Conservation (phyloP, 78 protist species). For the Tieghemostelium lacteum region DNA sequence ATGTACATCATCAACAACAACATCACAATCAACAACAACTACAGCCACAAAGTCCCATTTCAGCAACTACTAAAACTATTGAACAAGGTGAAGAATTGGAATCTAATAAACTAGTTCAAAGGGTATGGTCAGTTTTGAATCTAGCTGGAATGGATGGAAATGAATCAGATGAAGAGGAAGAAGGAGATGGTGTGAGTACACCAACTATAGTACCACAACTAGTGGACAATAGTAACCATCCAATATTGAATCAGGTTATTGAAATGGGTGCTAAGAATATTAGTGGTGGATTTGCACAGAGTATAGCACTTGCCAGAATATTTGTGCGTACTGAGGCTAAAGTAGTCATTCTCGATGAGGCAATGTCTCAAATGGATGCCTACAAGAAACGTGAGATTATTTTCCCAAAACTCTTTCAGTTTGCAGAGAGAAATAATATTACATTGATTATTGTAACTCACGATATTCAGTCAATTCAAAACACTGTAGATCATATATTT, state of each 20-base stretch:
- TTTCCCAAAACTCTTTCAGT: conserved; percentile 56
- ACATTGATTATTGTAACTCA: conserved; percentile 69
- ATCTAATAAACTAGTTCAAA: conserved; percentile 50
- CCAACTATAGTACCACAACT: conserved; percentile 60
- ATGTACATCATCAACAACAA: neutral
- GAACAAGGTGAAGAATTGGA: conserved; percentile 22
- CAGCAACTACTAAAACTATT: neutral
- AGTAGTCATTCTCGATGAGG: conserved; percentile 45
- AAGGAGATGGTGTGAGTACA: neutral
- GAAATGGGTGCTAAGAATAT: conserved; percentile 60
- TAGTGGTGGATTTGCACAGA: conserved; percentile 66
- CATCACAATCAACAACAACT: neutral
- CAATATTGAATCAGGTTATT: conserved; percentile 42
- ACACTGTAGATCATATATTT: conserved; percentile 64
- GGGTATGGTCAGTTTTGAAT: conserved; percentile 70
- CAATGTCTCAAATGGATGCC: conserved; percentile 60
- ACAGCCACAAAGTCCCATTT: neutral
- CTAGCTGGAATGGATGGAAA: conserved; percentile 34
- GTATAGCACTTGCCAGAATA: conserved; percentile 61
- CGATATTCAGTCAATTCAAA: conserved; percentile 14
- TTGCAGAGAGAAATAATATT: conserved; percentile 42
- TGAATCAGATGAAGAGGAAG: conserved; percentile 12
- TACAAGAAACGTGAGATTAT: conserved; percentile 45
- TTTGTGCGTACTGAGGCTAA: conserved; percentile 72
- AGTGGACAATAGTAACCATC: conserved; percentile 22